Evolutionary conservation across 139 green algal species (phyloP).

Genomic region (Coelastrella sp.): DNA sequence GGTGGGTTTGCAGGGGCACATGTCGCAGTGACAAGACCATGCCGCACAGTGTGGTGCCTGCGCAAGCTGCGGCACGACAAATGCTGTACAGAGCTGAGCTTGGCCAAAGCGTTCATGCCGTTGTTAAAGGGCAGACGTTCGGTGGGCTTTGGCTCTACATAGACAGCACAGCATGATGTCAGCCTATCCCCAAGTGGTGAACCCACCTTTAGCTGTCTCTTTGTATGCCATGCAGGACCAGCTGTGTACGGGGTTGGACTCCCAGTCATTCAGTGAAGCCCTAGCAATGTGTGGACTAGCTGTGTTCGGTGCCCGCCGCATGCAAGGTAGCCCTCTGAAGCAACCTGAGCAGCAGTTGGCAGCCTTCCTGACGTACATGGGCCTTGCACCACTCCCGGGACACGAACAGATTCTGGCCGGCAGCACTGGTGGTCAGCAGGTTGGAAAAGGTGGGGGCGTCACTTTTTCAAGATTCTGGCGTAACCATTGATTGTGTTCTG

Average conservation of each 20-base stretch:
- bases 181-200: not conserved
- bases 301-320: not conserved
- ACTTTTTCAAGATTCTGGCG: too few relatives aligned
- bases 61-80: too few relatives aligned
- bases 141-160: not conserved
- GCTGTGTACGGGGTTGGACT: not conserved
- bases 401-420: constrained; percentile 13
- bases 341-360: constrained; percentile 37
- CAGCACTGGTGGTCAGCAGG: too few relatives aligned
- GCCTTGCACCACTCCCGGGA: constrained; percentile 35
- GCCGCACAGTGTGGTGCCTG: too few relatives aligned
- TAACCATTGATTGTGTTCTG: too few relatives aligned
- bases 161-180: not conserved
- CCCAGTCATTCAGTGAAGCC: not conserved
- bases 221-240: not conserved
- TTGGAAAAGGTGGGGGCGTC: too few relatives aligned
- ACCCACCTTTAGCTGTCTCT: not conserved
- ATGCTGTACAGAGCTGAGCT: too few relatives aligned
- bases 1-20: not conserved
- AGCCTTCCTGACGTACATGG: constrained; percentile 38
- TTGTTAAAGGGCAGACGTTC: too few relatives aligned
- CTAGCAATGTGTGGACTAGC: constrained; percentile 46
- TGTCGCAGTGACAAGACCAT: too few relatives aligned
- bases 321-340: constrained; percentile 9
- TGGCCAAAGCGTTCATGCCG: too few relatives aligned